Base-by-base conservation (phyloP, 257 asterid genomes). In the Linaria vulgaris region DNA sequence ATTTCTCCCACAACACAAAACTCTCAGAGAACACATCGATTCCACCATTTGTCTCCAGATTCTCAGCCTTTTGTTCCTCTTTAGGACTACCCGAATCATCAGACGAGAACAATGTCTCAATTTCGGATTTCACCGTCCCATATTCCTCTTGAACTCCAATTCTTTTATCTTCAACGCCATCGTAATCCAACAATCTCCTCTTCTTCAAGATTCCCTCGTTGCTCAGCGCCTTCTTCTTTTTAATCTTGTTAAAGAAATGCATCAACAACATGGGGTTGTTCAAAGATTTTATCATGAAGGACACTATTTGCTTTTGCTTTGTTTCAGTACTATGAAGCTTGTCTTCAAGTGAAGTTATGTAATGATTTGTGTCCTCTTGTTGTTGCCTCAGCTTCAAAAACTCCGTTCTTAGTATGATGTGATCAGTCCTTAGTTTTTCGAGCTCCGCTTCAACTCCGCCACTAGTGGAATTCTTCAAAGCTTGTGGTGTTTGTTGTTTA, bases 1-100 rank as follows among this genome's bases (percentile, higher is more conserved):
- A 75, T 73, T 92, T 89, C 76, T 92, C 98, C 97, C 97, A 92
- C 66, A 92, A 56, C 11, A 92, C 85, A 44, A 85, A 92, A 45
- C 59, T 86, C 78, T 91, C 96, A 0, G 90, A 71, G 25, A 62
- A 60, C 31, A 44, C 9, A 10, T 80, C 85, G 0, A 49, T n/a
- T n/a, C n/a, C n/a, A 21, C 64, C 61, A n/a, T 45, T 61, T 1
- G 59, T 38, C 59, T 71, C 77, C 0, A 79, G 68, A 19, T 62
- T 45, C 17, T 73, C 79, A 7, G 19, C 37, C 34, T 68, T 75
- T 22, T 61, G 71, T 1, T 77, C 84, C 45, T 27, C 71, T 7
- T 12, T 27, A 10, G 84, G 81, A 15, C 84, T 69, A 16, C 63
- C 67, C 6, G 82, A 68, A 19, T 80, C 94, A 7, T 80, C 91